These are phyloP conservation scores for Fusarium illudens DNA, from an alignment of 2,329 filamentous ascomycete genomes.

Conservation along the genomic window DNA sequence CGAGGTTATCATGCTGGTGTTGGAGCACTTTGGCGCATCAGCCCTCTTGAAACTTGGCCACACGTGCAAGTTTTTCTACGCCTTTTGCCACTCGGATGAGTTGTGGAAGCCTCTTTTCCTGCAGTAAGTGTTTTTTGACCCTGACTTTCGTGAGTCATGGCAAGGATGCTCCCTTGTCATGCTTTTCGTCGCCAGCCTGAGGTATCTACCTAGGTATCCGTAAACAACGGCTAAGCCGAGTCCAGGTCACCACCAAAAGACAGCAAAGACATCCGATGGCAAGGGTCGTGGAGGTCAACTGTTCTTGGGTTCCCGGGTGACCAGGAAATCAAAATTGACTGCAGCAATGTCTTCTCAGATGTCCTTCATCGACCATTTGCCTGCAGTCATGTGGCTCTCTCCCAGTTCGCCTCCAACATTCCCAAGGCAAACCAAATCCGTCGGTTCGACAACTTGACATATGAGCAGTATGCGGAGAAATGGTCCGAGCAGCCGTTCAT, in stretches of 20 bases:
- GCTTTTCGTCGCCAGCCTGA: slow-evolving; percentile 1
- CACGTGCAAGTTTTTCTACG: slow-evolving; percentile 87
- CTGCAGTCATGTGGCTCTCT: slow-evolving; percentile 78
- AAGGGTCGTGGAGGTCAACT: slow-evolving; percentile 85
- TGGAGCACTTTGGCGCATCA: slow-evolving; percentile 76
- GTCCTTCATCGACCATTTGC: slow-evolving; percentile 89
- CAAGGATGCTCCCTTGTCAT: background rate
- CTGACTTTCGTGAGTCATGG: slow-evolving; percentile 7
- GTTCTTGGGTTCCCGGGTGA: slow-evolving; percentile 66
- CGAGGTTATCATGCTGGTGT: slow-evolving; percentile 76
- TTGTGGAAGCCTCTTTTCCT: slow-evolving; percentile 88
- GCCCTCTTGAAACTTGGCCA: slow-evolving; percentile 73
- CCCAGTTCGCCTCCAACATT: slow-evolving; percentile 74
- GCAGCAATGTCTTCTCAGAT: slow-evolving; percentile 86
- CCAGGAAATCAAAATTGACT: slow-evolving; percentile 69
- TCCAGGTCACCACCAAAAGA: slow-evolving; percentile 44
- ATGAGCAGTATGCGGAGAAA: slow-evolving; percentile 74
- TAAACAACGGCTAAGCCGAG: slow-evolving; percentile 21
- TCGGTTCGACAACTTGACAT: slow-evolving; percentile 72
- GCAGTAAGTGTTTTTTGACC: slow-evolving; percentile 68
- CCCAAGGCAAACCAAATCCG: slow-evolving; percentile 77
- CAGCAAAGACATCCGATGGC: slow-evolving; percentile 64
- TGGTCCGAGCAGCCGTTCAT: slow-evolving; percentile 90
- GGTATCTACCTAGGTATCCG: slow-evolving; percentile 9
- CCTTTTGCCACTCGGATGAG: slow-evolving; percentile 84